Conservation (phyloP, 441 rosid genomes). For the Erodium chrysanthum region DNA sequence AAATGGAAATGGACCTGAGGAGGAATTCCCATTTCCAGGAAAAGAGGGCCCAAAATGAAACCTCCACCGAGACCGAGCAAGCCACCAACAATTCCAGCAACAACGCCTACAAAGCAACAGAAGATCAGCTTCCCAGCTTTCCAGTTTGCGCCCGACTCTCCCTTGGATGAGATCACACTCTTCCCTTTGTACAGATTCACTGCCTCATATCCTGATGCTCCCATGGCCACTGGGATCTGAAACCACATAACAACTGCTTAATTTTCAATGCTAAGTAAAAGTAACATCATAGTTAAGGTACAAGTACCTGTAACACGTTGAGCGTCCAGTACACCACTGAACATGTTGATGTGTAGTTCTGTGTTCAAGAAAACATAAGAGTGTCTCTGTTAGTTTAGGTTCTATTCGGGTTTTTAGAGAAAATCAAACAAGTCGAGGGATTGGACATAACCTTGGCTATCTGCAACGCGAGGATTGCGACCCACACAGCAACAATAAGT, state of each 20-base stretch:
- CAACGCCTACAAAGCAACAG: constrained; percentile 39
- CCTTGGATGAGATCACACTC: constrained; percentile 55
- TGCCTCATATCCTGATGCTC: constrained; percentile 49
- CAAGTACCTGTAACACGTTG: constrained; percentile 40
- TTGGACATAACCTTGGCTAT: constrained; percentile 43
- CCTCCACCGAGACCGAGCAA: constrained; percentile 68
- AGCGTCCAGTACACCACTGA: constrained; percentile 51
- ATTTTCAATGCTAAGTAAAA: no score
- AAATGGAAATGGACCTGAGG: constrained; percentile 36
- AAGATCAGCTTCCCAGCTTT: constrained; percentile 31
- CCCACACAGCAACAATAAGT: constrained; percentile 56
- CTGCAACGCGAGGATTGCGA: constrained; percentile 50
- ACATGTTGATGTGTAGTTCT: constrained; percentile 42
- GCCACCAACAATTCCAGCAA: constrained; percentile 62
- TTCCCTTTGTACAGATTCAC: constrained; percentile 46
- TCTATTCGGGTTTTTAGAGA: no score
- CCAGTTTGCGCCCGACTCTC: constrained; percentile 32
- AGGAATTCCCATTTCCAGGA: constrained; percentile 61
- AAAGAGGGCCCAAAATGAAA: constrained; percentile 68
- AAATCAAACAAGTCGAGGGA: background rate
- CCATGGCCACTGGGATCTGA: constrained; percentile 41
- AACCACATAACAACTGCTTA: no score
- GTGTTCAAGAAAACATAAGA: constrained; percentile 10
- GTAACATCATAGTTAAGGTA: no score
- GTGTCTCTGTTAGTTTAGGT: background rate